phyloP scores from a whole-genome alignment of 169 alveolate genomes.

The Eimeria tenella region DNA sequence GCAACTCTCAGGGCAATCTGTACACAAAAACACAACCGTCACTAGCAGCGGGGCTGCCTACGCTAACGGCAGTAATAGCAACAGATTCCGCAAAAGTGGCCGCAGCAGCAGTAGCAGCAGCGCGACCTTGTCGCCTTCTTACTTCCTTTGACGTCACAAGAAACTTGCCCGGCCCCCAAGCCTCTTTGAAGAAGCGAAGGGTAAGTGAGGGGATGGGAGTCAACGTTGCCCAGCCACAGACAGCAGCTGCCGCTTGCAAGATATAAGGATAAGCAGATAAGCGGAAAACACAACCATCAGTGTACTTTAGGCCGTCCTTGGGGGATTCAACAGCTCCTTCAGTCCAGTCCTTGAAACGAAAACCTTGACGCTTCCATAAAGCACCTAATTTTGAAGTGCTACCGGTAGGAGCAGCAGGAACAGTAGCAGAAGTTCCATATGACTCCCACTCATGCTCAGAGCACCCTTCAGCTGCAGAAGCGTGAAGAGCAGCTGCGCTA shows the following conservation, averaged over 20 bases:
- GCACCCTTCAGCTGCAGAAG: neutral
- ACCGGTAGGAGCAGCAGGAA: conserved; percentile 1
- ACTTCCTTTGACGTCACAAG: conserved; percentile 55
- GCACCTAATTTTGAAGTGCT: neutral
- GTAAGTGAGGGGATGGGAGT: conserved; percentile 73
- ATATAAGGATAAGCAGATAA: conserved; percentile 63
- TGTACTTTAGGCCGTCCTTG: conserved; percentile 40
- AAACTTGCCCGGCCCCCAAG: conserved; percentile 22
- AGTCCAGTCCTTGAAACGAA: conserved; percentile 41
- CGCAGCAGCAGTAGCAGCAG: neutral
- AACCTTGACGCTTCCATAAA: neutral
- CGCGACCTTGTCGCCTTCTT: neutral
- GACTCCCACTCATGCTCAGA: neutral
- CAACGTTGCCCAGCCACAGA: conserved; percentile 65
- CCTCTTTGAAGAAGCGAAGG: conserved; percentile 72
- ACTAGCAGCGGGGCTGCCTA: neutral
- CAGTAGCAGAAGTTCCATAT: neutral
- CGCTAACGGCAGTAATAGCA: neutral
- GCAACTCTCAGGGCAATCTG: conserved; percentile 65
- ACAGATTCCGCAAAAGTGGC: neutral
- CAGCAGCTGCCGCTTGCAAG: conserved; percentile 16
- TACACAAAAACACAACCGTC: conserved; percentile 2
- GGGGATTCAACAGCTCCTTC: conserved; percentile 1
- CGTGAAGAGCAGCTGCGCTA: conserved; percentile 36
- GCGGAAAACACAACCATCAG: conserved; percentile 76